Conservation (phyloP, 2,329 filamentous ascomycete genomes). For the Aspergillus uvarum region DNA sequence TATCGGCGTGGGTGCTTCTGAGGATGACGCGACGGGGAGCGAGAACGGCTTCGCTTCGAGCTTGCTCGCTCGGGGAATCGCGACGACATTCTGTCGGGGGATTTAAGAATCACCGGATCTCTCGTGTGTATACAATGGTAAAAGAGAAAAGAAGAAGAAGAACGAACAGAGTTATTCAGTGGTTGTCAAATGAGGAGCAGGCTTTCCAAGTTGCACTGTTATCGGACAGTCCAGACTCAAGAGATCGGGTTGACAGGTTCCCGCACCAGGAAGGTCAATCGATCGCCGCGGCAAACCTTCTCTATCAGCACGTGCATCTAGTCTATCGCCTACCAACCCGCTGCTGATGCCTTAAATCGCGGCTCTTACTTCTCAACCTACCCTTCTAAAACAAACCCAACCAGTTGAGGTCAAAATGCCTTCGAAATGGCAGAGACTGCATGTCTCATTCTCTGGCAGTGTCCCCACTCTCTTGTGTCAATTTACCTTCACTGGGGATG, state of each 20-base stretch:
- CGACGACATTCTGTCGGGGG: conserved; percentile 31
- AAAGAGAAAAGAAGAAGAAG: neutral
- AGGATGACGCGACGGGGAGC: conserved; percentile 43
- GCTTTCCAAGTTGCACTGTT: neutral
- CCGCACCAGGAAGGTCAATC: conserved; percentile 23
- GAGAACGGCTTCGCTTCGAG: conserved; percentile 43
- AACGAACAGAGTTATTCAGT: neutral
- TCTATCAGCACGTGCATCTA: conserved; percentile 20
- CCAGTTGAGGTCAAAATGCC: conserved; percentile 26
- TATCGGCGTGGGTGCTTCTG: conserved; percentile 39
- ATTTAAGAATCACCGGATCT: neutral
- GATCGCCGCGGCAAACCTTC: conserved; percentile 24
- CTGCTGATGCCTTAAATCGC: conserved; percentile 10
- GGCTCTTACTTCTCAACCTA: conserved; percentile 5
- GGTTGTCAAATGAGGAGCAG: neutral
- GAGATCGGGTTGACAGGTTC: conserved; percentile 16
- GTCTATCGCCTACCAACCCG: conserved; percentile 12
- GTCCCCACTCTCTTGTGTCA: conserved; percentile 42
- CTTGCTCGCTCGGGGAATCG: conserved; percentile 34
- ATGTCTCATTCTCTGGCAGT: conserved; percentile 21
- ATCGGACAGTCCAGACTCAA: neutral
- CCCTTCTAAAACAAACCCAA: neutral
- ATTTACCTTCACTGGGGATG: conserved; percentile 34
- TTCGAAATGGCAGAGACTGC: conserved; percentile 38
- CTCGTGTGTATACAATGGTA: no score